phyloP scores from a whole-genome alignment of 1,284 basidiomycete species.

The Tilletia setariae region DNA sequence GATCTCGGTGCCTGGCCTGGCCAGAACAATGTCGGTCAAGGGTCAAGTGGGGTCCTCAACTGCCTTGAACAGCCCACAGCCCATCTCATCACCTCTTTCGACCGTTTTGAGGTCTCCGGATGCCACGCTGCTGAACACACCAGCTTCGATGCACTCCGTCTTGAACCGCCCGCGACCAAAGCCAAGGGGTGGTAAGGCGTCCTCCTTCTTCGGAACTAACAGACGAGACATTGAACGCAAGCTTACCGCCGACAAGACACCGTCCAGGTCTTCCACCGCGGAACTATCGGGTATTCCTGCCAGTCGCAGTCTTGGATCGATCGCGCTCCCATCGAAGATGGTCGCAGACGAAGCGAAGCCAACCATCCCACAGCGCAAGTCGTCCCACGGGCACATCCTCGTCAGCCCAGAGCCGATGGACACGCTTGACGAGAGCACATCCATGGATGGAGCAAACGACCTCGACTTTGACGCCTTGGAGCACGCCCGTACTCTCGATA shows the following conservation, averaged over 20 bases:
- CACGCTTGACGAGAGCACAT: neutral
- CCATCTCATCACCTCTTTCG: no score
- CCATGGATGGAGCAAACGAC: no score
- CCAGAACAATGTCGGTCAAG: neutral
- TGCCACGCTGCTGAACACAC: no score
- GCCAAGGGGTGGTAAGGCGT: neutral
- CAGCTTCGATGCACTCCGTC: neutral
- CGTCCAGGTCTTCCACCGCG: neutral
- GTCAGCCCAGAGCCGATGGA: neutral
- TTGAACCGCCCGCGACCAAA: neutral
- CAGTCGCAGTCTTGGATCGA: neutral
- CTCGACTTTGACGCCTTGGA: neutral
- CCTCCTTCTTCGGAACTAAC: constrained; percentile 1
- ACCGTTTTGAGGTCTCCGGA: no score
- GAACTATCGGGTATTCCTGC: neutral
- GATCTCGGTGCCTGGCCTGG: neutral
- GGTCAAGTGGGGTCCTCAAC: neutral
- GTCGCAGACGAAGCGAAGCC: neutral
- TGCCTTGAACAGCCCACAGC: neutral
- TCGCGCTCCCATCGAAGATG: neutral
- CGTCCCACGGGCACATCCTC: neutral
- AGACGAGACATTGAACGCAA: constrained; percentile 6
- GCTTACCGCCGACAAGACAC: neutral
- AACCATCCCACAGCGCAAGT: neutral
- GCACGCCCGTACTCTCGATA: neutral